Evolutionary conservation across 352 stramenopile species (phyloP), one percentile per base, ranked within the genome.

Genomic region (Globisporangium yorkense): DNA sequence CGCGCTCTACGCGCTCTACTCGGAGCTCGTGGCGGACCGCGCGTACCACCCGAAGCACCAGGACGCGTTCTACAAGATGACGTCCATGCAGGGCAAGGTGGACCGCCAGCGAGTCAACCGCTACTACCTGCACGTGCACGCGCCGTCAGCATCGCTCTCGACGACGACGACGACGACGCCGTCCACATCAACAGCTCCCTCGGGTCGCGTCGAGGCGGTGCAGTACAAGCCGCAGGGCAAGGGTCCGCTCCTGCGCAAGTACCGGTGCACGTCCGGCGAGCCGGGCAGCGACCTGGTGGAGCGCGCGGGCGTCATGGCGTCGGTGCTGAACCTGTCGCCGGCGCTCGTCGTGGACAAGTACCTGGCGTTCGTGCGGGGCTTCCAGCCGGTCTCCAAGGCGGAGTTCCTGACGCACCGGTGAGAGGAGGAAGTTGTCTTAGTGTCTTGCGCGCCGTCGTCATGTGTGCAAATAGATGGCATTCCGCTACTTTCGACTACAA

Each of bases 51-150:
- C 73, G 3, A 81, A 75, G 27, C 66, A 65, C 9, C 61, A 75
- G 39, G 72, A 83, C 46, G 65, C 75, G 18, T 86, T 86, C 54
- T 86, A 86, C 63, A 86, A 86, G 56, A 80, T 86, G 63, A 83
- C 75, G 41, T 86, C 75, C 3, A 62, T 75, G 62, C 63, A 80
- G 52, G 66, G 75, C 37, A 80, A 81, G 66, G 67, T 86, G 12
- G 75, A 86, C 58, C 71, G 75, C 18, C 75, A 86, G 50, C 68
- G 75, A 1, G 71, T 83, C 20, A 75, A 76, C 40, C 67, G 75
- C 8, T 81, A 80, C 45, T 86, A 79, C 27, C 71, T 64, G 24
- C 48, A 63, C 41, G 29, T 27, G 51, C 13, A 27, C 15, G 48
- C 54, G 8, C 8, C 31, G 31, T 35, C 31, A 8, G 8, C 31